Base-by-base conservation (phyloP, 306 rosid species). In the Rosa multiflora region DNA sequence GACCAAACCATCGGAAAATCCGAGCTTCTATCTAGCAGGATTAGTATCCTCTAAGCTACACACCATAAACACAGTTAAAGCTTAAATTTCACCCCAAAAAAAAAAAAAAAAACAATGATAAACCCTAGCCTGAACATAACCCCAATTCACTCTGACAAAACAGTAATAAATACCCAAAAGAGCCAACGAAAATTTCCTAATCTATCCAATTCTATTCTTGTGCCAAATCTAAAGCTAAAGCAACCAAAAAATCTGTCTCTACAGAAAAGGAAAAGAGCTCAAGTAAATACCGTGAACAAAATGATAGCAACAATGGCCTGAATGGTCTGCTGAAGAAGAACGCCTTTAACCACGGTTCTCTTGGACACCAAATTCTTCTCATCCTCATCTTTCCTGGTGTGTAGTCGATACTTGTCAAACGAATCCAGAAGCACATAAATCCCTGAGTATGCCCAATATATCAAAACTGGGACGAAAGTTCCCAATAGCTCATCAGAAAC, bases 301-400 rank as follows among this genome's bases (percentile, higher is more conserved):
- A 96, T 55, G 69, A 90, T 84, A 23, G 98, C 94, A 66, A 95
- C 98, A 72, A 91, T 66, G 32, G 99, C 98, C 78, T 95, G 98
- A 81, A 96, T 79, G 74, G 84, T 75, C 66, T 93, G 98, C 81
- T 93, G 98, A 53, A 96, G 87, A 43, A 96, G 89, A 88, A 93
- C 99, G 61, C 97, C 99, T 87, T 83, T 90, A 69, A 93, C 91
- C 32, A 96, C 99, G 39, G 88, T 81, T 58, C 66, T 47, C 80
- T 93, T 96, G 11, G 98, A 82, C 3, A 93, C 99, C 93, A 87
- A 86, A 85, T 96, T 96, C 94, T 93, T 96, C 85, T 96, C 98
- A 37, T 88, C 94, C 84, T 96, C 98, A 35, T 91, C 97, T 80
- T 86, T 86, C 87, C 73, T 85, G 2, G 97, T 80, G 83, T 96